A percentile compares a stretch with the other conserved stretches of the same genome.
These are phyloP conservation scores for Oldenlandia corymbosa DNA, from an alignment of 257 asterid genomes.

Conservation along the genomic window DNA sequence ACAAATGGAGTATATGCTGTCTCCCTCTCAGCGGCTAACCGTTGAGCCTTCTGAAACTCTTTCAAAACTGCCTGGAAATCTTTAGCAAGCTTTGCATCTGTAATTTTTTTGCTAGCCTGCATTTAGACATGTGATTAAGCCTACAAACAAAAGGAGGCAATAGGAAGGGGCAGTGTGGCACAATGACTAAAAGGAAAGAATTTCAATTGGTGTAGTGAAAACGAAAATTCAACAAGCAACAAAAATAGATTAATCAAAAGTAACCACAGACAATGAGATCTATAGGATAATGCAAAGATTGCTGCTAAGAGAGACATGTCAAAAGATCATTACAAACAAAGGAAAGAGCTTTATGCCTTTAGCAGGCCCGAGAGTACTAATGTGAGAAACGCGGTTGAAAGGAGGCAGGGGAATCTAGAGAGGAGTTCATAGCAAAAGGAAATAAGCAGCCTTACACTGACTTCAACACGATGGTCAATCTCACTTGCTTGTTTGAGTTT, in stretches of 20 bases:
- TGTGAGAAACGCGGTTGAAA: too few relatives aligned
- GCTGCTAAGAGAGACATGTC: background rate
- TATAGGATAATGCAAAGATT: background rate
- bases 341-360: background rate
- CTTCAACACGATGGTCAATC: constrained; percentile 57
- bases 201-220: background rate
- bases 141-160: background rate
- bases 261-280: background rate
- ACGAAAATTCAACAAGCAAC: background rate
- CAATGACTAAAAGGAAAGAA: background rate
- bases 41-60: constrained; percentile 69
- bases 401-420: background rate
- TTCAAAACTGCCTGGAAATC: constrained; percentile 87
- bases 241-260: background rate
- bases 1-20: constrained; percentile 70
- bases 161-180: background rate
- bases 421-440: background rate
- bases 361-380: background rate
- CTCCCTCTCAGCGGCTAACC: constrained; percentile 43
- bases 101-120: constrained; percentile 83
- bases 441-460: constrained; percentile 46
- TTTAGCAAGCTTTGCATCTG: constrained; percentile 94
- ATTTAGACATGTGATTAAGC: constrained; percentile 10
- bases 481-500: constrained; percentile 89
- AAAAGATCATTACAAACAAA: background rate